These are phyloP conservation scores for Amylostereum areolatum DNA, from an alignment of 1,284 basidiomycete genomes.

Conservation along the genomic window DNA sequence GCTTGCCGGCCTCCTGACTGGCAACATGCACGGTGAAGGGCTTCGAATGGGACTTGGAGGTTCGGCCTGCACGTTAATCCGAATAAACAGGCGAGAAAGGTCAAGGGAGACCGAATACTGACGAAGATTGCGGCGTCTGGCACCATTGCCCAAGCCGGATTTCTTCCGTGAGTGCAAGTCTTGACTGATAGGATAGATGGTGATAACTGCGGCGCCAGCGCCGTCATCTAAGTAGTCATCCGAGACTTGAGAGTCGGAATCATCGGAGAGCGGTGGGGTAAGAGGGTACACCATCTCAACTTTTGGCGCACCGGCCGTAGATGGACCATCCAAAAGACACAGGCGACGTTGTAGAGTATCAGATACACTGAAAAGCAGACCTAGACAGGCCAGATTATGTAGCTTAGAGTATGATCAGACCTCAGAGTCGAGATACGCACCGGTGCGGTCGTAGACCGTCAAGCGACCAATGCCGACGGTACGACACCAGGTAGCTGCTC, in stretches of 20 bases:
- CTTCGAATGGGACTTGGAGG: background rate
- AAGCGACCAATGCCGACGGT: slow-evolving; percentile 49
- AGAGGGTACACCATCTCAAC: slow-evolving; percentile 51
- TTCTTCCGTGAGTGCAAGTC: slow-evolving; percentile 5
- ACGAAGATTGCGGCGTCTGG: background rate
- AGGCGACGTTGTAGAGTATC: slow-evolving; percentile 34
- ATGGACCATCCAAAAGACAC: slow-evolving; percentile 20
- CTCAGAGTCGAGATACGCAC: slow-evolving; percentile 31
- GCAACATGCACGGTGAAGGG: slow-evolving; percentile 27
- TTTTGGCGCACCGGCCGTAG: slow-evolving; percentile 44
- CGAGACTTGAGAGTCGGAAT: slow-evolving; percentile 52
- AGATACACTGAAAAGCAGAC: slow-evolving; percentile 38
- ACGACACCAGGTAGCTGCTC: slow-evolving; percentile 54
- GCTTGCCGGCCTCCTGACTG: slow-evolving; percentile 30
- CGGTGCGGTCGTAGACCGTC: slow-evolving; percentile 65
- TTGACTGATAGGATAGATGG: slow-evolving; percentile 22
- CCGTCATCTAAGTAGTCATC: slow-evolving; percentile 24
- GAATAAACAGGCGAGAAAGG: too few relatives aligned
- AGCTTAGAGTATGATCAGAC: too few relatives aligned
- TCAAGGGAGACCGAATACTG: background rate
- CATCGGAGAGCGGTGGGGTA: slow-evolving; percentile 68
- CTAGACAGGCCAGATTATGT: slow-evolving; percentile 24
- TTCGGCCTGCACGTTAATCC: background rate
- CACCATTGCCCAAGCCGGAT: slow-evolving; percentile 2
- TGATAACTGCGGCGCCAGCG: slow-evolving; percentile 27